Conservation (phyloP, 306 rosid species). For the Macrotyloma uniflorum region DNA sequence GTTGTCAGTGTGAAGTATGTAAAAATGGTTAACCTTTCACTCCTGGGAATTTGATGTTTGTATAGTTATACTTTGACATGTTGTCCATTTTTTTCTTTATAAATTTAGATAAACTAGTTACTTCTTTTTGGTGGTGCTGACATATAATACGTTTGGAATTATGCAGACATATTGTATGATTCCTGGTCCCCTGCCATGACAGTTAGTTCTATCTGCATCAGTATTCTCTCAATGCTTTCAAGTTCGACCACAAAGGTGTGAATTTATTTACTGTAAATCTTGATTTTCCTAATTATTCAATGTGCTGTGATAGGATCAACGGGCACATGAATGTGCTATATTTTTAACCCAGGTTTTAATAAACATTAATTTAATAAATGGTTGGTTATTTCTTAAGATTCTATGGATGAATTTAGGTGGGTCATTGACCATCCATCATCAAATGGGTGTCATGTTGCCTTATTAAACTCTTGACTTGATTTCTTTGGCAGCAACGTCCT, state of each 20-base stretch:
- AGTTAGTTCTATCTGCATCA: conserved; percentile 98
- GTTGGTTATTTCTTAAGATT: neutral
- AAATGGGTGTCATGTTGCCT: conserved; percentile 19
- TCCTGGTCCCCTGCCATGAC: conserved; percentile 99
- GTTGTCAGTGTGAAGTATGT: neutral
- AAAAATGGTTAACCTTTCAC: neutral
- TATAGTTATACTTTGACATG: conserved; percentile 24
- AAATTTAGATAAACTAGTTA: neutral
- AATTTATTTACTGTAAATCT: conserved; percentile 27
- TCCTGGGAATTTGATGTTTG: conserved; percentile 25
- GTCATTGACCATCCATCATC: neutral
- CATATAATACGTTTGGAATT: conserved; percentile 37
- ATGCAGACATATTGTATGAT: conserved; percentile 96
- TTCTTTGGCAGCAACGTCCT: conserved; percentile 93
- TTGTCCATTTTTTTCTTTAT: neutral
- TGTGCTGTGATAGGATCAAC: neutral
- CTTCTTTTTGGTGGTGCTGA: conserved; percentile 40
- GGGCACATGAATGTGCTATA: neutral
- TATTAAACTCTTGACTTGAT: conserved; percentile 13
- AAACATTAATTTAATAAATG: conserved; percentile 6
- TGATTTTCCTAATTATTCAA: conserved; percentile 21
- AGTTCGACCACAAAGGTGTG: conserved; percentile 93
- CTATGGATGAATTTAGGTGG: neutral
- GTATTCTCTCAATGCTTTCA: conserved; percentile 99
- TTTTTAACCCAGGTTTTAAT: neutral